Base-by-base conservation (phyloP, 345 rosid genomes). In the Euphorbia peplus region DNA sequence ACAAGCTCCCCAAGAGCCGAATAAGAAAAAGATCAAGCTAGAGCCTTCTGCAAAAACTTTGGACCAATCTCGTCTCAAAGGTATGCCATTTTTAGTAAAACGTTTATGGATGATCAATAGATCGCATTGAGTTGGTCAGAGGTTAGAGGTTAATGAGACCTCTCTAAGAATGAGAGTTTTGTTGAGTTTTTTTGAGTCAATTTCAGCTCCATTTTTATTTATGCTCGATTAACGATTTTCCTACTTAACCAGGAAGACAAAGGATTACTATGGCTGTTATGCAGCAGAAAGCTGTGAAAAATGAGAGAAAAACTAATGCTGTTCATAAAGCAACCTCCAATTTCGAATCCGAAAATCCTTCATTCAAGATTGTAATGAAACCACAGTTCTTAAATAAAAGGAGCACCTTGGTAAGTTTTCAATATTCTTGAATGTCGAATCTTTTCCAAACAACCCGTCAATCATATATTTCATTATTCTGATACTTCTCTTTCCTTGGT, bases 271-370 rank as follows among this genome's bases (percentile, higher is more conserved):
- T 0, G 10, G 25, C 5, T 10, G 15, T 18, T 24, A 24, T 16
- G 12, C 1, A 16, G 15, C 24, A 2, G 2, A 29, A 29, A 58
- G 0, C 41, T 28, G 18, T 28, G 8, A 58, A 8, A 13, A 3
- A 1, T 29, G 8, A 15, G 41, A 22, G 30, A 58, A 58, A 58
- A 58, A 18, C 13, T 3, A 18, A 30, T 14, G 21, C 42, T 28
- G n/a, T 58, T 28, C 10, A 18, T 1, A 30, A 9, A 58, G 39
- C 62, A 11, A 30, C 9, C 10, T 16, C 63, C n/a, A 60, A 8
- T 0, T 60, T 60, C 25, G n/a, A 30, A n/a, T 60, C 63, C 1
- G n/a, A 35, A 60, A 60, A 60, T 60, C 63, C 63, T 1, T 60
- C 35, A 18, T 60, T 60, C 63, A 32, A n/a, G 63, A 10, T 32